phyloP scores from a whole-genome alignment of 164 flowering plant genomes.

The Vitis rupestris region DNA sequence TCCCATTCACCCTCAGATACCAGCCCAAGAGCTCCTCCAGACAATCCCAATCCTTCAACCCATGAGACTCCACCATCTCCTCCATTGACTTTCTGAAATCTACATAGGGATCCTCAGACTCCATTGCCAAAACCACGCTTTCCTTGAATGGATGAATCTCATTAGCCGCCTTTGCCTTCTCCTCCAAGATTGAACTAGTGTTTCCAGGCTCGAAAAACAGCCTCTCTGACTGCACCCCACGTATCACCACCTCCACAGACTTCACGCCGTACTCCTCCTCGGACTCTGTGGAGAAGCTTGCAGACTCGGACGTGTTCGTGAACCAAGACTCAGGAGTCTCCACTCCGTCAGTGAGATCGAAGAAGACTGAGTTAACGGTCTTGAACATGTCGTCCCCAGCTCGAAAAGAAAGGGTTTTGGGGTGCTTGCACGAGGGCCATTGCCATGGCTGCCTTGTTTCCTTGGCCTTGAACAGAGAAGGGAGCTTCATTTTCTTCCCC shows the following conservation, averaged over 20 bases:
- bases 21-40: conserved; percentile 44
- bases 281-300: conserved; percentile 20
- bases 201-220: conserved; percentile 47
- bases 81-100: conserved; percentile 55
- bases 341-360: conserved; percentile 15
- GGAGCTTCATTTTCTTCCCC: conserved; percentile 20
- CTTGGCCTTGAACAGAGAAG: conserved; percentile 22
- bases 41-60: conserved; percentile 43
- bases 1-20: conserved; percentile 46
- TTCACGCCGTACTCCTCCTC: conserved; percentile 17
- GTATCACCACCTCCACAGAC: conserved; percentile 27
- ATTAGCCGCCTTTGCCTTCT: conserved; percentile 8
- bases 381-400: conserved; percentile 29
- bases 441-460: conserved; percentile 22
- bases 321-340: conserved; percentile 34
- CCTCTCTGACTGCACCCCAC: conserved; percentile 35
- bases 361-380: conserved; percentile 42
- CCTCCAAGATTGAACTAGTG: conserved; percentile 26
- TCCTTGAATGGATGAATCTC: conserved; percentile 22
- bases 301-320: conserved; percentile 24
- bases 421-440: conserved; percentile 34
- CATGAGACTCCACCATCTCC: conserved; percentile 53
- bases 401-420: conserved; percentile 51
- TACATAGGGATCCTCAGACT: conserved; percentile 44
- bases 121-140: conserved; percentile 38